phyloP scores from a whole-genome alignment of 306 rosid genomes.

The Calophaca sinica region DNA sequence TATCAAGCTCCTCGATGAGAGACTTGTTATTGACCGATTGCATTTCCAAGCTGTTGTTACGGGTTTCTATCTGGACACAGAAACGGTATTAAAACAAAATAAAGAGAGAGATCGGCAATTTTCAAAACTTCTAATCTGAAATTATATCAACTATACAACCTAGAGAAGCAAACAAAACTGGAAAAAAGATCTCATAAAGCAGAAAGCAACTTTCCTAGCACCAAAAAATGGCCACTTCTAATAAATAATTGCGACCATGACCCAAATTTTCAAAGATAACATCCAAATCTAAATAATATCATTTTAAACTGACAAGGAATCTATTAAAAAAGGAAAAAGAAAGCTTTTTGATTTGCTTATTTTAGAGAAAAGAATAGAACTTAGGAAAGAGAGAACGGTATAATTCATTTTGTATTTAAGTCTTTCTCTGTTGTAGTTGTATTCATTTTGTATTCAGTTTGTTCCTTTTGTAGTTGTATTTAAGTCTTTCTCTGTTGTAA shows the following conservation, averaged over 20 bases:
- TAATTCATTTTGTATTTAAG: neutral
- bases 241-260: slow-evolving; percentile 32
- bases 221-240: slow-evolving; percentile 3
- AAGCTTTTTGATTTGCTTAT: neutral
- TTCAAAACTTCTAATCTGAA: slow-evolving; percentile 17
- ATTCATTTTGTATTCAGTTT: too few species aligned
- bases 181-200: slow-evolving; percentile 17
- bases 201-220: slow-evolving; percentile 38
- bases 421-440: too few species aligned
- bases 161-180: slow-evolving; percentile 26
- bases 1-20: slow-evolving; percentile 94
- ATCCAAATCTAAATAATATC: slow-evolving; percentile 21
- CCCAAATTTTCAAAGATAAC: neutral
- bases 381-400: slow-evolving; percentile 32
- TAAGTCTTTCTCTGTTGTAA: too few species aligned
- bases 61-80: slow-evolving; percentile 88
- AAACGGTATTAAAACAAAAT: slow-evolving; percentile 41
- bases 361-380: slow-evolving; percentile 10
- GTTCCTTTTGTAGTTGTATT: too few species aligned
- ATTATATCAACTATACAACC: slow-evolving; percentile 31
- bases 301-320: slow-evolving; percentile 15
- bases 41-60: slow-evolving; percentile 92
- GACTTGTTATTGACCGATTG: slow-evolving; percentile 95
- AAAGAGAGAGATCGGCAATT: slow-evolving; percentile 27
- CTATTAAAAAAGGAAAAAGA: neutral